Conservation (phyloP, 345 rosid species). For the Abelmoschus esculentus region DNA sequence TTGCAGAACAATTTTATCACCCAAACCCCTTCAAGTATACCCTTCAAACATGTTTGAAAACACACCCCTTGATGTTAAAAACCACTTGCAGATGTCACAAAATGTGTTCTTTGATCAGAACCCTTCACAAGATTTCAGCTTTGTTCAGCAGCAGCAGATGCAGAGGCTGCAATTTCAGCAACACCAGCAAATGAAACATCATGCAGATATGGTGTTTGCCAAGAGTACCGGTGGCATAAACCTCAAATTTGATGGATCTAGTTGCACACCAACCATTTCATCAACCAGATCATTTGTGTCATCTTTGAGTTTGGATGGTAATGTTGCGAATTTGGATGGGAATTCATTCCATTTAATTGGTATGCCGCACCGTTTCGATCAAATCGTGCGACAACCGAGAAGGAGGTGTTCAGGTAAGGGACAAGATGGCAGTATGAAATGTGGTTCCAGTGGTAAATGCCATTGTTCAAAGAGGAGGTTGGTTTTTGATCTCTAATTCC, state of each 20-base stretch:
- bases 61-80: background rate
- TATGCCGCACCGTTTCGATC: constrained; percentile 41
- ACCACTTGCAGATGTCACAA: background rate
- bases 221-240: constrained; percentile 47
- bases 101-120: constrained; percentile 29
- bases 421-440: constrained; percentile 59
- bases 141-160: constrained; percentile 31
- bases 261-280: constrained; percentile 43
- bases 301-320: constrained; percentile 62
- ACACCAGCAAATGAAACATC: constrained; percentile 33
- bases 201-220: constrained; percentile 29
- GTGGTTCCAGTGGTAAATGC: constrained; percentile 52
- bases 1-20: constrained; percentile 40
- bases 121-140: constrained; percentile 36
- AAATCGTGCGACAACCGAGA: constrained; percentile 36
- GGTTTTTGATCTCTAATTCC: background rate
- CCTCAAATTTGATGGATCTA: constrained; percentile 54
- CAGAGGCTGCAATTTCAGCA: constrained; percentile 38
- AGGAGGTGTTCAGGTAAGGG: constrained; percentile 54
- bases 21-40: constrained; percentile 56
- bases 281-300: constrained; percentile 56
- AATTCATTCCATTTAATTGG: constrained; percentile 52
- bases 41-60: constrained; percentile 24
- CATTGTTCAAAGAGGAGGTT: constrained; percentile 81
- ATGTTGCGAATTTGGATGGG: constrained; percentile 16